phyloP scores from a whole-genome alignment of 345 rosid species.

The Angophora floribunda region DNA sequence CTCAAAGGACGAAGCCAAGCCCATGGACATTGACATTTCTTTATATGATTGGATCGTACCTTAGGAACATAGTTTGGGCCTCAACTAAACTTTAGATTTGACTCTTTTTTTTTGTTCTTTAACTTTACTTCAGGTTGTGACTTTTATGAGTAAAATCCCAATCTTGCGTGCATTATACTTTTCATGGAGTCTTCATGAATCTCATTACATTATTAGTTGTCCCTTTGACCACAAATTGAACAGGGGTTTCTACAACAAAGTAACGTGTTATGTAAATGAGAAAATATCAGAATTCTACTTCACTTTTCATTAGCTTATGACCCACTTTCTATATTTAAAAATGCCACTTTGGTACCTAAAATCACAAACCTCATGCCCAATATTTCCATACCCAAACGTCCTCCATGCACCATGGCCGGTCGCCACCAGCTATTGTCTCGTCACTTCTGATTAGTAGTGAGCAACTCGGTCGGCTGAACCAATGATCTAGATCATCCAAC shows the following conservation, averaged over 20 bases:
- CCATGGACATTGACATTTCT: neutral
- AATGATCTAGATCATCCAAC: too few species aligned
- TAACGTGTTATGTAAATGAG: neutral
- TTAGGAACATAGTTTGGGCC: neutral
- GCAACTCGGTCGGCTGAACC: too few species aligned
- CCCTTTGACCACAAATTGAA: neutral
- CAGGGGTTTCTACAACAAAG: neutral
- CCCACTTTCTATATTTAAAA: neutral
- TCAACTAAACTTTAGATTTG: neutral
- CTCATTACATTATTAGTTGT: neutral
- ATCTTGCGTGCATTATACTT: neutral
- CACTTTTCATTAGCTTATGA: neutral
- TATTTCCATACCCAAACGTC: neutral
- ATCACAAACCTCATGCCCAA: neutral
- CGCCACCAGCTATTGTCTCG: neutral
- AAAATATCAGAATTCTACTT: neutral
- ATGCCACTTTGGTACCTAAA: neutral
- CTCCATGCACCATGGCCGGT: neutral
- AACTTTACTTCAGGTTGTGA: neutral
- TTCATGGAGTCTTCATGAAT: neutral
- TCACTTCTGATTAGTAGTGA: neutral
- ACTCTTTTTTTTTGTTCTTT: neutral
- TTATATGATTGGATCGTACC: neutral
- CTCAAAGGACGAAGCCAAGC: neutral
- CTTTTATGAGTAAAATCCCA: neutral